Conservation (phyloP, 2,329 filamentous ascomycete species). For the Penicillium sp. region DNA sequence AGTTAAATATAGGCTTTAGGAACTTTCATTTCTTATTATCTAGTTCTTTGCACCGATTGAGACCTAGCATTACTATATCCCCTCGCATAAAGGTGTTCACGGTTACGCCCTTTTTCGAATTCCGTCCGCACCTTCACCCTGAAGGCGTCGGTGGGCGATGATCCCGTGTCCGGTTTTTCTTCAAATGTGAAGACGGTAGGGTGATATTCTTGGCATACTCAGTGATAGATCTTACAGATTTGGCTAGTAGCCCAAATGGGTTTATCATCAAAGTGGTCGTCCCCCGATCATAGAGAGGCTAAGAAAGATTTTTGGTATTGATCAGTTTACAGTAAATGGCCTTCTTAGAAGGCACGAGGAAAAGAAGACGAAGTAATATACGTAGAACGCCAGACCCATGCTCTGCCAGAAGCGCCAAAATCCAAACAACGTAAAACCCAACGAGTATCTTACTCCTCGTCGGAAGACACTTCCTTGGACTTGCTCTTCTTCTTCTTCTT, state of each 20-base stretch:
- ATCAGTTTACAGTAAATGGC: conserved; percentile 21
- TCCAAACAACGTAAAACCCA: conserved; percentile 21
- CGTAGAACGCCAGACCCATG: conserved; percentile 40
- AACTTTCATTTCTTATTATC: too few relatives aligned
- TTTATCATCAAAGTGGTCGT: background rate
- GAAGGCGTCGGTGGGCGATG: background rate
- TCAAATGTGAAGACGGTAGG: background rate
- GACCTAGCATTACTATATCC: background rate
- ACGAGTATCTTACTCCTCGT: conserved; percentile 26
- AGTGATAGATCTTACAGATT: background rate
- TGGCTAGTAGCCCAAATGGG: background rate
- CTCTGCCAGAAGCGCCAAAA: conserved; percentile 40
- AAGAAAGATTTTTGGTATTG: conserved; percentile 17
- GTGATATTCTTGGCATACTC: background rate
- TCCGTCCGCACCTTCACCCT: background rate
- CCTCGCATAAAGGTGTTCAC: background rate
- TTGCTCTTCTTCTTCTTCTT: conserved; percentile 53
- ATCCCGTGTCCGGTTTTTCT: background rate
- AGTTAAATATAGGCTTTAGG: too few relatives aligned
- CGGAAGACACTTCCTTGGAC: conserved; percentile 33
- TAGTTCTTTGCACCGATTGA: too few relatives aligned
- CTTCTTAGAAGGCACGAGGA: conserved; percentile 14
- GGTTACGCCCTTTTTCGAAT: background rate
- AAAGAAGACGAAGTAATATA: conserved; percentile 16
- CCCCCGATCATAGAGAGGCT: background rate